Percentiles rank a stretch among this genome's conserved stretches.
Conservation (phyloP, 805 yeast species). For the Cyberlindnera meyerae region DNA sequence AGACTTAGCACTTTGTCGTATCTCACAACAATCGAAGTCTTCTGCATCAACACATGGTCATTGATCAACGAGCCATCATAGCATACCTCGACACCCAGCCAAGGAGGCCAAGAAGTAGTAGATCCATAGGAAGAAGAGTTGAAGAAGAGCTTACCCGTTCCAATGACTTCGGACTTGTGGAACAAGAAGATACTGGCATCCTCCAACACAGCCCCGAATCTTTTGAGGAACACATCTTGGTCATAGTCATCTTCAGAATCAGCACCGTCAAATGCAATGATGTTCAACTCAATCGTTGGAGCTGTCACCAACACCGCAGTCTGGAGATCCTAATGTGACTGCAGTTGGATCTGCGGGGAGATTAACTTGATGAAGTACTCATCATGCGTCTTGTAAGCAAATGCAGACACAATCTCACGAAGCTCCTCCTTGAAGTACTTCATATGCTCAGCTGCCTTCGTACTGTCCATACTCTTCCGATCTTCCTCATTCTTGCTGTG, state of each 20-base stretch:
- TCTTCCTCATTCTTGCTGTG: slow-evolving; percentile 7
- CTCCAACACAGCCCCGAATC: slow-evolving; percentile 63
- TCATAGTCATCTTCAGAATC: slow-evolving; percentile 38
- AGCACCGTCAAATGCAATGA: slow-evolving; percentile 56
- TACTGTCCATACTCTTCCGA: slow-evolving; percentile 9
- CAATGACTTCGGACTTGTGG: slow-evolving; percentile 42
- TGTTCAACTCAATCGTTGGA: slow-evolving; percentile 63
- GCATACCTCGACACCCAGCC: slow-evolving; percentile 73
- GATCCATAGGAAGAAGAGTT: slow-evolving; percentile 59
- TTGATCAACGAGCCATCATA: slow-evolving; percentile 45
- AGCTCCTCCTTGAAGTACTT: slow-evolving; percentile 50
- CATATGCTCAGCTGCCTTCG: slow-evolving; percentile 28
- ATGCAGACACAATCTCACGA: slow-evolving; percentile 32
- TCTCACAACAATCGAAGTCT: slow-evolving; percentile 57
- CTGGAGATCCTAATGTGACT: slow-evolving; percentile 45
- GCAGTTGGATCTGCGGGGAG: slow-evolving; percentile 79
- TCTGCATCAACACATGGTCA: slow-evolving; percentile 52
- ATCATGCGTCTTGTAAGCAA: slow-evolving; percentile 37
- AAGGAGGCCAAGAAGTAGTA: slow-evolving; percentile 74
- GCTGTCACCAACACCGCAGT: slow-evolving; percentile 68
- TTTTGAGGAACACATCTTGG: slow-evolving; percentile 49
- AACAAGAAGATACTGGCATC: slow-evolving; percentile 73
- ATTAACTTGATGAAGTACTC: slow-evolving; percentile 63
- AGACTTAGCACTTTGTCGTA: slow-evolving; percentile 51
- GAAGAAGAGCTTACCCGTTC: slow-evolving; percentile 38